A percentile compares a stretch with the other conserved stretches of the same genome.
phyloP scores from a whole-genome alignment of 2,329 filamentous ascomycete genomes.

The Rhytidhysteron rufulum region DNA sequence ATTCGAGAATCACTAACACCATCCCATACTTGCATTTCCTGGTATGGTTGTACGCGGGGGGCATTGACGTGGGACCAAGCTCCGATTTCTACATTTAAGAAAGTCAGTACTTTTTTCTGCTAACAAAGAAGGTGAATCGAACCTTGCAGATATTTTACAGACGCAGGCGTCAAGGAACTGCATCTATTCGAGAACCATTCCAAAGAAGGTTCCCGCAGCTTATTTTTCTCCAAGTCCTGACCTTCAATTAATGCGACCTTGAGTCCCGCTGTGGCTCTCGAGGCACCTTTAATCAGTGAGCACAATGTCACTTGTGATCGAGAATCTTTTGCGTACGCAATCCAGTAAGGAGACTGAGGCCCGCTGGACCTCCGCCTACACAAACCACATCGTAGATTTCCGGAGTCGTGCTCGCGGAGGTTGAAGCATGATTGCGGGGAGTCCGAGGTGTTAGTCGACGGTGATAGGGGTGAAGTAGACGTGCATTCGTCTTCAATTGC shows the following conservation, averaged over 20 bases:
- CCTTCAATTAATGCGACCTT: constrained; percentile 87
- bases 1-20: constrained; percentile 83
- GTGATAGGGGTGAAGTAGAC: constrained; percentile 9
- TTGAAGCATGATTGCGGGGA: constrained; percentile 29
- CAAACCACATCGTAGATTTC: constrained; percentile 93
- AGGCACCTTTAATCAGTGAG: constrained; percentile 59
- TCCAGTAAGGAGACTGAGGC: constrained; percentile 60
- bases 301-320: not conserved
- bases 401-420: constrained; percentile 37
- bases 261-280: constrained; percentile 69
- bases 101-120: not conserved
- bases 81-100: constrained; percentile 59
- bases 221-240: constrained; percentile 72
- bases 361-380: constrained; percentile 84
- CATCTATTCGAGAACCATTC: constrained; percentile 87
- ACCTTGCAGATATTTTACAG: constrained; percentile 72
- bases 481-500: constrained; percentile 14
- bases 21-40: constrained; percentile 99
- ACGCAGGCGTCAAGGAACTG: constrained; percentile 87
- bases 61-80: constrained; percentile 76
- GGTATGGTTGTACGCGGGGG: constrained; percentile 77
- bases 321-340: constrained; percentile 25
- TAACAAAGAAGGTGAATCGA: constrained; percentile 3
- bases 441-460: constrained; percentile 10
- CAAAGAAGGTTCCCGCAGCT: constrained; percentile 57